A percentile compares a stretch with the other conserved stretches of the same genome.
Evolutionary conservation across 1,284 basidiomycete species (phyloP).

Genomic region (Cryptococcus amylolentus): DNA sequence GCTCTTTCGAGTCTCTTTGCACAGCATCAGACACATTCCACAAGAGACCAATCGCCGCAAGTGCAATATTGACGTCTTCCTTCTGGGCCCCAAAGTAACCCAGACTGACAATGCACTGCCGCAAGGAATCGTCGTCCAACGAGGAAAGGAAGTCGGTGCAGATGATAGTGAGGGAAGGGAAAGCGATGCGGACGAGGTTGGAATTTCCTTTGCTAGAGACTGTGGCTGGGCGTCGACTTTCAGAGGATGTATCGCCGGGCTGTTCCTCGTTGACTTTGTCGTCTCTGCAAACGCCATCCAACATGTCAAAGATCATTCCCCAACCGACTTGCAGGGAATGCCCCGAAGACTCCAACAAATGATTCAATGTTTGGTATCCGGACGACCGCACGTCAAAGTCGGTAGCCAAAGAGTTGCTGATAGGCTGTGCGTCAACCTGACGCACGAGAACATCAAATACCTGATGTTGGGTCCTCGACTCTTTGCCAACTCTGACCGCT

Average conservation of each 20-base stretch:
- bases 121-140: conserved; percentile 73
- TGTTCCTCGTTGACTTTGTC: not conserved
- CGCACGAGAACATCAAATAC: conserved; percentile 76
- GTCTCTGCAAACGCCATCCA: conserved; percentile 68
- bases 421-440: conserved; percentile 60
- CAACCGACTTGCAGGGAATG: conserved; percentile 88
- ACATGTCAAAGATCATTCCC: conserved; percentile 87
- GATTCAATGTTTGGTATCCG: conserved; percentile 82
- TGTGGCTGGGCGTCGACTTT: conserved; percentile 14
- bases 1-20: conserved; percentile 70
- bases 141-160: conserved; percentile 82
- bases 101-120: conserved; percentile 81
- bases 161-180: conserved; percentile 88
- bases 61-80: conserved; percentile 86
- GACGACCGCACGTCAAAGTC: conserved; percentile 72
- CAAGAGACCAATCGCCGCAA: conserved; percentile 83
- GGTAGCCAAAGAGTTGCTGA: conserved; percentile 36
- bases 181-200: conserved; percentile 63
- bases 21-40: conserved; percentile 94
- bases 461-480: conserved; percentile 67
- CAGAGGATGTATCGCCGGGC: not conserved
- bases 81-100: conserved; percentile 85
- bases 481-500: conserved; percentile 60
- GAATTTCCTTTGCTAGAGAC: conserved; percentile 33
- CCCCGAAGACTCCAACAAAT: conserved; percentile 83